A percentile compares a stretch with the other conserved stretches of the same genome.
These are phyloP conservation scores for Chaetothyriales sp. DNA, from an alignment of 2,329 filamentous ascomycete genomes.

Conservation along the genomic window DNA sequence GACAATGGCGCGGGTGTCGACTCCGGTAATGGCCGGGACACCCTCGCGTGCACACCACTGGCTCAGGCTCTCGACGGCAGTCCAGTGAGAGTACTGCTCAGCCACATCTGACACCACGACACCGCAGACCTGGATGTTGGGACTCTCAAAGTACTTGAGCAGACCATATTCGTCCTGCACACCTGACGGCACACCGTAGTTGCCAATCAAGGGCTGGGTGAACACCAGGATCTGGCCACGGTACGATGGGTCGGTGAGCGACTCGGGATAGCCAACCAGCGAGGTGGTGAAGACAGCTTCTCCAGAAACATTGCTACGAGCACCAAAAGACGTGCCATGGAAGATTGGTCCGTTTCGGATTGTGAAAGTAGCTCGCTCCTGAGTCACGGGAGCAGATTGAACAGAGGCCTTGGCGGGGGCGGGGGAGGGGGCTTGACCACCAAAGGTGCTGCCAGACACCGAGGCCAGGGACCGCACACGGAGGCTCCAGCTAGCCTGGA, in stretches of 20 bases:
- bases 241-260: constrained; percentile 53
- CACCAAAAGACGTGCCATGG: constrained; percentile 90
- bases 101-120: constrained; percentile 93
- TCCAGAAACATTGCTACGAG: constrained; percentile 89
- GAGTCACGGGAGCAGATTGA: constrained; percentile 48
- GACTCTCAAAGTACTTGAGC: constrained; percentile 95
- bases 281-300: constrained; percentile 98
- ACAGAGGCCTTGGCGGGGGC: constrained; percentile 24
- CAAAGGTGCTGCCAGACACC: constrained; percentile 20
- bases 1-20: constrained; percentile 93
- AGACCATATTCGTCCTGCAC: constrained; percentile 77
- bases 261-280: constrained; percentile 94
- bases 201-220: constrained; percentile 93
- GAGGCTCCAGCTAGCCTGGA: constrained; percentile 20
- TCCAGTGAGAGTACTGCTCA: constrained; percentile 94
- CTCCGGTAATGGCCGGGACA: constrained; percentile 87
- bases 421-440: constrained; percentile 21
- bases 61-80: constrained; percentile 80
- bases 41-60: constrained; percentile 95
- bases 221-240: constrained; percentile 87
- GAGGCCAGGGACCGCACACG: constrained; percentile 21
- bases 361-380: constrained; percentile 79
- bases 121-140: constrained; percentile 89
- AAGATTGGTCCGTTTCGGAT: constrained; percentile 94
- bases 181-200: constrained; percentile 88